Conservation (phyloP, 1,284 basidiomycete species). For the Lentinula novae-zelandiae region DNA sequence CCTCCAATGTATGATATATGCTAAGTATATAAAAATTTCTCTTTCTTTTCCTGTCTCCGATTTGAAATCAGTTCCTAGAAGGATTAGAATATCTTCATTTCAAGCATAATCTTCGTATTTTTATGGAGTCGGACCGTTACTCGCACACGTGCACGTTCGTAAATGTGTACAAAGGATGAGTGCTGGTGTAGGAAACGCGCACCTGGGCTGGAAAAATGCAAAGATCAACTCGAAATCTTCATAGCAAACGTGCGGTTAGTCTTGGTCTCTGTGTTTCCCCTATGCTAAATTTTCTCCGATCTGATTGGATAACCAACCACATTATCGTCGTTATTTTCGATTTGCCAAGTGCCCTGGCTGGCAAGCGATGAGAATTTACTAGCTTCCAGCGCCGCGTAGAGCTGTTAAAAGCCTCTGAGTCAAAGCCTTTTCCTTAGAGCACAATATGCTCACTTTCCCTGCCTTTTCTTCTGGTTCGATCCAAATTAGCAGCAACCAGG, state of each 20-base stretch:
- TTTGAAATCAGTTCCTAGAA: neutral
- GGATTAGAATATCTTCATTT: neutral
- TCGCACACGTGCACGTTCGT: neutral
- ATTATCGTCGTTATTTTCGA: neutral
- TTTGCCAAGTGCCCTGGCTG: neutral
- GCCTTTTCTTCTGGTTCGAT: neutral
- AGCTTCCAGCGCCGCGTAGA: neutral
- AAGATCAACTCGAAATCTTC: neutral
- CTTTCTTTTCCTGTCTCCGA: neutral
- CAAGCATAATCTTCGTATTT: neutral
- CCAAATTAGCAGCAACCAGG: neutral
- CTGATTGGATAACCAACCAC: neutral
- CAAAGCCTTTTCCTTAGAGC: neutral
- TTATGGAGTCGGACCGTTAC: neutral
- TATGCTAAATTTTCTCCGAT: neutral
- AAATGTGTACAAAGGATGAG: neutral
- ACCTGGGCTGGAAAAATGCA: neutral
- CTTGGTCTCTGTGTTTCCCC: neutral
- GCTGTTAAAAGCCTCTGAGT: neutral
- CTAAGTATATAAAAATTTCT: neutral
- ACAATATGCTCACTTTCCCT: neutral
- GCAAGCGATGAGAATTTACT: neutral
- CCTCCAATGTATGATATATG: conserved; percentile 10
- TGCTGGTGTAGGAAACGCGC: neutral
- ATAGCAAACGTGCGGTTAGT: neutral